A percentile compares a stretch with the other conserved stretches of the same genome.
These are phyloP conservation scores for Aspergillus sp. DNA, from an alignment of 2,329 filamentous ascomycete species.

Conservation along the genomic window DNA sequence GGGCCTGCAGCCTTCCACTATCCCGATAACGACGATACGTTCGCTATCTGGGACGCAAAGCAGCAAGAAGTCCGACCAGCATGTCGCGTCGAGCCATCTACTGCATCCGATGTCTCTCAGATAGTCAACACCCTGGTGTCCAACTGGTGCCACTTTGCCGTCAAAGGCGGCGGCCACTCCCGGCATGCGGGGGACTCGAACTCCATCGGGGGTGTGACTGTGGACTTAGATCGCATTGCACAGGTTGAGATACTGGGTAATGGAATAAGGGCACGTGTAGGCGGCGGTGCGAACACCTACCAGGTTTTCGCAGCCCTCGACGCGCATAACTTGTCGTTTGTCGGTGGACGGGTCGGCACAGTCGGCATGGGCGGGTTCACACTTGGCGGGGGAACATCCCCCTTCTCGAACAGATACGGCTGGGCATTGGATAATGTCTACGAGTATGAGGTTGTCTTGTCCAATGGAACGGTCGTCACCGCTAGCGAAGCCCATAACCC, in stretches of 20 bases:
- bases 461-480: background rate
- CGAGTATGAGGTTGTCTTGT: constrained; percentile 7
- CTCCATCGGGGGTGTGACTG: constrained; percentile 38
- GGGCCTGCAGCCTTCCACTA: background rate
- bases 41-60: background rate
- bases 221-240: constrained; percentile 19
- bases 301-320: constrained; percentile 13
- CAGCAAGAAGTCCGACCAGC: background rate
- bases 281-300: constrained; percentile 3
- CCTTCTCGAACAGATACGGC: constrained; percentile 29
- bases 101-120: constrained; percentile 15
- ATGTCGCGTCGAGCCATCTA: constrained; percentile 2
- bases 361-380: constrained; percentile 42
- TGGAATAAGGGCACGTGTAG: constrained; percentile 9
- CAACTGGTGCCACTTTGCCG: constrained; percentile 44
- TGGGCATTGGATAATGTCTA: constrained; percentile 25
- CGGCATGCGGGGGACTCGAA: constrained; percentile 53
- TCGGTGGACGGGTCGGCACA: constrained; percentile 40
- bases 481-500: constrained; percentile 21
- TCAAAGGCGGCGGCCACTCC: constrained; percentile 57
- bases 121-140: constrained; percentile 16
- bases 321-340: constrained; percentile 17
- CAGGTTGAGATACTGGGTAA: constrained; percentile 6
- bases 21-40: background rate
- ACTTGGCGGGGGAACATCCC: constrained; percentile 37